Evolutionary conservation across 352 stramenopile species (phyloP).

Genomic region (Peronospora farinosa): DNA sequence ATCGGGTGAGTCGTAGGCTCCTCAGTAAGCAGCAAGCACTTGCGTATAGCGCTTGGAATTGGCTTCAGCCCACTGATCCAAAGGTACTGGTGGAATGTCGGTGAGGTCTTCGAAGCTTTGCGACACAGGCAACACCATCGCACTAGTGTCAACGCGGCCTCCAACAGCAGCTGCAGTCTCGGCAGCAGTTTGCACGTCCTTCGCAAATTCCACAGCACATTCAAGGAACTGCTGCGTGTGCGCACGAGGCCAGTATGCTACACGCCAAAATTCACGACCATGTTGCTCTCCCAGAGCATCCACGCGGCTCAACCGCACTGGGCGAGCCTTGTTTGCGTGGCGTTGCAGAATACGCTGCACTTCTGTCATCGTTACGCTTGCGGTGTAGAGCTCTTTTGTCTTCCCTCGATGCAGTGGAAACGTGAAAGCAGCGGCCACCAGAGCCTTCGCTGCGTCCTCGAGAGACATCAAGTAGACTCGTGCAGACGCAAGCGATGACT

Average conservation of each 20-base stretch:
- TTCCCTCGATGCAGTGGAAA: conserved; percentile 49
- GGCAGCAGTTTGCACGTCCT: conserved; percentile 21
- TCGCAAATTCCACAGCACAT: conserved; percentile 39
- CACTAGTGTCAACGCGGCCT: conserved; percentile 13
- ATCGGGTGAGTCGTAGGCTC: conserved; percentile 1
- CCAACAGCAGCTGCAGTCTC: conserved; percentile 15
- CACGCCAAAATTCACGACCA: conserved; percentile 45
- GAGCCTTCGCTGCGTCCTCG: conserved; percentile 47
- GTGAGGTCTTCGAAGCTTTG: conserved; percentile 59
- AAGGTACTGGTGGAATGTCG: conserved; percentile 38
- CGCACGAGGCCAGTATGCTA: conserved; percentile 44
- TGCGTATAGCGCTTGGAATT: conserved; percentile 48
- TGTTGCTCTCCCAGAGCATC: conserved; percentile 36
- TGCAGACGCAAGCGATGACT: conserved; percentile 35
- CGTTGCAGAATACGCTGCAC: conserved; percentile 37
- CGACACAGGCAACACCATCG: conserved; percentile 29
- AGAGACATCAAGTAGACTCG: conserved; percentile 49
- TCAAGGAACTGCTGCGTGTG: conserved; percentile 47
- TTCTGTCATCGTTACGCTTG: conserved; percentile 38
- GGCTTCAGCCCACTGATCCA: conserved; percentile 47
- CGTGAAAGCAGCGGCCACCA: conserved; percentile 42
- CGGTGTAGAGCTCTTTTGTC: conserved; percentile 44
- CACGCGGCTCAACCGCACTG: conserved; percentile 36
- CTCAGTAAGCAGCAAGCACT: conserved; percentile 25
- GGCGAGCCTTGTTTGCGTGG: conserved; percentile 30